Conservation (phyloP, 352 stramenopile genomes). For the Hyaloperonospora brassicae region DNA sequence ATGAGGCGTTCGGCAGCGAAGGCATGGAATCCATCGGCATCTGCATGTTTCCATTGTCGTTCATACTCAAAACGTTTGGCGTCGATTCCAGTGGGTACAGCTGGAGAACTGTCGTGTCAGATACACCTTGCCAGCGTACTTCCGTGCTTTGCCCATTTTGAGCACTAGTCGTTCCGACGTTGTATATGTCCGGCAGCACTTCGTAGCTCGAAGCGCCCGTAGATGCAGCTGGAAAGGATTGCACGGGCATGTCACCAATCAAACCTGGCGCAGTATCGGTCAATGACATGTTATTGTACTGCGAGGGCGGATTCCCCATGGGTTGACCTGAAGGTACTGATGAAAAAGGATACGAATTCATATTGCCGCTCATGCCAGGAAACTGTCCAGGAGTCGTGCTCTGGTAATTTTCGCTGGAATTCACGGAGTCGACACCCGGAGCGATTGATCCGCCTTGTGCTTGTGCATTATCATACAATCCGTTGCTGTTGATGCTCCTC, state of each 20-base stretch:
- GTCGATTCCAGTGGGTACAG: conserved; percentile 11
- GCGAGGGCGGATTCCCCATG: conserved; percentile 20
- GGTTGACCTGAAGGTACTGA: conserved; percentile 20
- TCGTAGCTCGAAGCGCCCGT: conserved; percentile 21
- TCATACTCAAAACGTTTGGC: conserved; percentile 16
- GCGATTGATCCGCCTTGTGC: conserved; percentile 12
- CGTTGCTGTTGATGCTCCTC: conserved; percentile 9
- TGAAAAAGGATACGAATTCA: conserved; percentile 31
- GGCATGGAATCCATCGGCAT: conserved; percentile 22
- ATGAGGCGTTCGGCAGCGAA: conserved; percentile 17
- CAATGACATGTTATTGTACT: conserved; percentile 19
- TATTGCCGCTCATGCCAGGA: conserved; percentile 15
- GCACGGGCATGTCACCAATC: conserved; percentile 25
- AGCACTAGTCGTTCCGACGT: conserved; percentile 7
- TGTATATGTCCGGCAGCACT: conserved; percentile 23
- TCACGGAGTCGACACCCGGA: conserved; percentile 5
- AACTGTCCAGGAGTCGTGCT: conserved; percentile 10
- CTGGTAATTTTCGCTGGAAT: conserved; percentile 9
- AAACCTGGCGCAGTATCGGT: conserved; percentile 17
- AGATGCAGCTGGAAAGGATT: conserved; percentile 17
- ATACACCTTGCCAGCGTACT: conserved; percentile 17
- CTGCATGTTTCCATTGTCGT: conserved; percentile 12
- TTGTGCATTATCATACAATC: conserved; percentile 15
- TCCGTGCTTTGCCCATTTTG: conserved; percentile 8
- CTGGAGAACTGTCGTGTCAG: conserved; percentile 17